phyloP scores from a whole-genome alignment of 1,284 basidiomycete species.

The Rhizoctonia solani region DNA sequence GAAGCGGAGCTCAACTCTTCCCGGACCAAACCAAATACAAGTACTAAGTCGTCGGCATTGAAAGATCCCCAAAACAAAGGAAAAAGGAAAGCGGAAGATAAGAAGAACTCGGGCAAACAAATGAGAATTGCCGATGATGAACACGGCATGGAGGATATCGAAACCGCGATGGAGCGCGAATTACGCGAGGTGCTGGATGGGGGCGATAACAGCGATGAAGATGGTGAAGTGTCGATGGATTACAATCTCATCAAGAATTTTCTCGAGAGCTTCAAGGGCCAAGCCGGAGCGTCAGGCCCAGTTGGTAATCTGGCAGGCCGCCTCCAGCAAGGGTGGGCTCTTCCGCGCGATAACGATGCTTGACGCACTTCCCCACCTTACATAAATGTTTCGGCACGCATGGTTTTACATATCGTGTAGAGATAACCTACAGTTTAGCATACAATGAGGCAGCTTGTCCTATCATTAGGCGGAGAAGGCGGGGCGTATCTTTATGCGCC shows the following conservation, averaged over 20 bases:
- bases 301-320: slow-evolving; percentile 85
- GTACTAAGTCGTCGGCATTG: slow-evolving; percentile 5
- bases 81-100: slow-evolving; percentile 49
- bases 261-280: slow-evolving; percentile 90
- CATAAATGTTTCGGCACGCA: not conserved
- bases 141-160: slow-evolving; percentile 62
- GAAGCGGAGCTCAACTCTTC: slow-evolving; percentile 69
- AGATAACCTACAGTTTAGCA: slow-evolving; percentile 5
- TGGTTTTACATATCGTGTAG: not conserved
- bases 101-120: slow-evolving; percentile 42
- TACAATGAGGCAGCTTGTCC: not conserved
- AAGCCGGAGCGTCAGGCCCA: slow-evolving; percentile 83
- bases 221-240: slow-evolving; percentile 63
- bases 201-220: slow-evolving; percentile 55
- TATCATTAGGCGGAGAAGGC: not conserved
- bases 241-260: slow-evolving; percentile 94
- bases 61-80: slow-evolving; percentile 41
- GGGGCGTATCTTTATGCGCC: no score
- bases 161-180: slow-evolving; percentile 85
- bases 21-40: slow-evolving; percentile 41
- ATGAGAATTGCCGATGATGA: slow-evolving; percentile 50
- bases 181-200: slow-evolving; percentile 66
- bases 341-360: slow-evolving; percentile 62
- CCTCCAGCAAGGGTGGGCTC: slow-evolving; percentile 67
- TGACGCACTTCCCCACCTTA: not conserved